A percentile compares a stretch with the other conserved stretches of the same genome.
Evolutionary conservation across 352 stramenopile genomes (phyloP).

Genomic region (Pythium graminicola): DNA sequence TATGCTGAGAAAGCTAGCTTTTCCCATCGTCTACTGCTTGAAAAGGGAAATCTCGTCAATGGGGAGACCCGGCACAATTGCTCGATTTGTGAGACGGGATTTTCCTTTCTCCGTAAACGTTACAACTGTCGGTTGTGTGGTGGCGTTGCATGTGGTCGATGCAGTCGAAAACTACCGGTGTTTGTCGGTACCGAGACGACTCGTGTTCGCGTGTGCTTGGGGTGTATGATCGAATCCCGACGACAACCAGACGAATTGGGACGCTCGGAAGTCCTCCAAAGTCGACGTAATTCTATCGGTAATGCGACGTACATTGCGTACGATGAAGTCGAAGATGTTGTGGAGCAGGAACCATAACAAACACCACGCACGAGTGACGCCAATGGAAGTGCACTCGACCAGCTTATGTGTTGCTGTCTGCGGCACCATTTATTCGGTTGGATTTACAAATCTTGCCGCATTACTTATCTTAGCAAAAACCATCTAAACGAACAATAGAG

Average conservation of each 20-base stretch:
- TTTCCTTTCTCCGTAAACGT: constrained; percentile 72
- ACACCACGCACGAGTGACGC: constrained; percentile 3
- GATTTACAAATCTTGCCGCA: too few species aligned
- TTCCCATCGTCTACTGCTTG: constrained; percentile 42
- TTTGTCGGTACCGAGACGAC: constrained; percentile 52
- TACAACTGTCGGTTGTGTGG: constrained; percentile 73
- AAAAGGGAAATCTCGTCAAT: constrained; percentile 36
- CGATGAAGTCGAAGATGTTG: constrained; percentile 36
- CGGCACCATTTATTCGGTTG: constrained; percentile 11
- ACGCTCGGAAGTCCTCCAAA: constrained; percentile 24
- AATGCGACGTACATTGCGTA: constrained; percentile 67
- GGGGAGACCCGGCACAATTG: constrained; percentile 45
- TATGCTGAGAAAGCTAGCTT: constrained; percentile 69
- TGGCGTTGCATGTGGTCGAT: constrained; percentile 60
- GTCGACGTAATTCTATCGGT: constrained; percentile 50
- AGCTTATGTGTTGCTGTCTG: neutral
- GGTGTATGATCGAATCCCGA: constrained; percentile 67
- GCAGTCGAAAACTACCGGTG: constrained; percentile 64
- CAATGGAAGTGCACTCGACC: constrained; percentile 9
- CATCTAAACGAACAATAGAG: constrained; percentile 13
- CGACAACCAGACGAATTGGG: constrained; percentile 50
- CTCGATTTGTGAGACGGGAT: constrained; percentile 55
- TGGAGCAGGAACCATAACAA: constrained; percentile 12
- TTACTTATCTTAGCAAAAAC: constrained; percentile 13
- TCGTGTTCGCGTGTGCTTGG: constrained; percentile 67